Conservation (phyloP, 805 yeast genomes). For the Allodekkera sacchari region DNA sequence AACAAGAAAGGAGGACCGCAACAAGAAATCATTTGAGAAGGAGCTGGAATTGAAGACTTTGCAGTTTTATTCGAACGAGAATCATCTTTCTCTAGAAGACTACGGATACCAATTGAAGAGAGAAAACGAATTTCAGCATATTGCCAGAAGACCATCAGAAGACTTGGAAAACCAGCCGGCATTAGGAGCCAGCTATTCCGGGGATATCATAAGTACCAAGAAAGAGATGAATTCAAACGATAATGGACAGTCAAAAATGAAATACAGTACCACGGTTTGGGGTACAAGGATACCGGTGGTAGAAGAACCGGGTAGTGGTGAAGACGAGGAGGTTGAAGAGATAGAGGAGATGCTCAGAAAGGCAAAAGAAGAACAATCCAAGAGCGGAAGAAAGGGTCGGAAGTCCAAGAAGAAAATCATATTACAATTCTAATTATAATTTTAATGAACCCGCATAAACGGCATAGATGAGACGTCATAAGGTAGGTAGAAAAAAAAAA, state of each 20-base stretch:
- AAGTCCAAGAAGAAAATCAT: slow-evolving; percentile 31
- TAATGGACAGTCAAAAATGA: slow-evolving; percentile 6
- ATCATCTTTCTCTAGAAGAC: slow-evolving; percentile 28
- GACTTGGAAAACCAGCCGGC: slow-evolving; percentile 6
- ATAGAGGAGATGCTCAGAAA: slow-evolving; percentile 41
- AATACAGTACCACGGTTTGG: slow-evolving; percentile 53
- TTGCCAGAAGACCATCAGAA: slow-evolving; percentile 25
- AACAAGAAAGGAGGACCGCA: slow-evolving; percentile 51
- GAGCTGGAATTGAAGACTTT: slow-evolving; percentile 50
- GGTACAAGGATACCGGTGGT: slow-evolving; percentile 53
- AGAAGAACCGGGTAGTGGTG: slow-evolving; percentile 29
- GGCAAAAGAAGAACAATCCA: slow-evolving; percentile 39
- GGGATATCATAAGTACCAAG: slow-evolving; percentile 3
- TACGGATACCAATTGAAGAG: slow-evolving; percentile 31
- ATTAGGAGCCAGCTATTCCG: slow-evolving; percentile 6
- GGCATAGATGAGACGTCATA: no score
- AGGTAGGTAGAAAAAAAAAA: no score
- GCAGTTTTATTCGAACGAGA: slow-evolving; percentile 54
- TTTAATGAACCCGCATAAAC: no score
- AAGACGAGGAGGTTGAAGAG: slow-evolving; percentile 34
- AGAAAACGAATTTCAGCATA: slow-evolving; percentile 31
- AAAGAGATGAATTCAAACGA: slow-evolving; percentile 5
- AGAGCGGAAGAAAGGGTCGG: slow-evolving; percentile 30
- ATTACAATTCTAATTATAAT: background rate
- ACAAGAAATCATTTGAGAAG: slow-evolving; percentile 45